These are phyloP conservation scores for Ceratocystis albifundus DNA, from an alignment of 2,329 filamentous ascomycete genomes.

Conservation along the genomic window DNA sequence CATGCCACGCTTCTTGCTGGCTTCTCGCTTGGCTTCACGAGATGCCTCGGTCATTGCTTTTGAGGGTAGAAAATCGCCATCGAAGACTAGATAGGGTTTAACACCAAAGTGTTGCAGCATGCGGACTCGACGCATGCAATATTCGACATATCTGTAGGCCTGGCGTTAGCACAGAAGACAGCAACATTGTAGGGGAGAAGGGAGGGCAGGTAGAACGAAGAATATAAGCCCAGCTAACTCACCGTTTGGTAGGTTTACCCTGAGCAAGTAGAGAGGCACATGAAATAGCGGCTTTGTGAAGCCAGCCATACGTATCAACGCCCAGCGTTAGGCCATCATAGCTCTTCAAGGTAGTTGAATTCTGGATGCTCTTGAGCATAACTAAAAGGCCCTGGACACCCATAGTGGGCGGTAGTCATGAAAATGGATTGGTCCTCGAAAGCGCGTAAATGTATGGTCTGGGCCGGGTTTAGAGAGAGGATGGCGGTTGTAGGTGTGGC, in stretches of 20 bases:
- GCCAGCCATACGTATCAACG: constrained; percentile 97
- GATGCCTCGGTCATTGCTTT: constrained; percentile 79
- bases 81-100: constrained; percentile 90
- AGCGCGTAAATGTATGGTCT: background rate
- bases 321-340: constrained; percentile 79
- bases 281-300: constrained; percentile 81
- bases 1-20: constrained; percentile 62
- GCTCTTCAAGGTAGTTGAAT: constrained; percentile 73
- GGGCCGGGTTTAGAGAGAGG: background rate
- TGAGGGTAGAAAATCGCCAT: constrained; percentile 88
- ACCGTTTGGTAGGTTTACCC: constrained; percentile 80
- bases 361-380: constrained; percentile 91
- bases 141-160: constrained; percentile 64
- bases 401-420: constrained; percentile 20
- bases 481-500: background rate
- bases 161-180: constrained; percentile 16
- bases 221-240: constrained; percentile 28
- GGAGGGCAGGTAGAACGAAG: background rate
- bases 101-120: constrained; percentile 93
- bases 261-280: constrained; percentile 86
- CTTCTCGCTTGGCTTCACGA: constrained; percentile 61
- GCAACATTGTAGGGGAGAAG: background rate
- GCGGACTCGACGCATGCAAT: constrained; percentile 75
- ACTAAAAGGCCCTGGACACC: constrained; percentile 49
- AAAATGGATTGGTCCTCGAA: background rate